phyloP scores from a whole-genome alignment of 1,284 basidiomycete genomes.

The Xanthoconium separans region DNA sequence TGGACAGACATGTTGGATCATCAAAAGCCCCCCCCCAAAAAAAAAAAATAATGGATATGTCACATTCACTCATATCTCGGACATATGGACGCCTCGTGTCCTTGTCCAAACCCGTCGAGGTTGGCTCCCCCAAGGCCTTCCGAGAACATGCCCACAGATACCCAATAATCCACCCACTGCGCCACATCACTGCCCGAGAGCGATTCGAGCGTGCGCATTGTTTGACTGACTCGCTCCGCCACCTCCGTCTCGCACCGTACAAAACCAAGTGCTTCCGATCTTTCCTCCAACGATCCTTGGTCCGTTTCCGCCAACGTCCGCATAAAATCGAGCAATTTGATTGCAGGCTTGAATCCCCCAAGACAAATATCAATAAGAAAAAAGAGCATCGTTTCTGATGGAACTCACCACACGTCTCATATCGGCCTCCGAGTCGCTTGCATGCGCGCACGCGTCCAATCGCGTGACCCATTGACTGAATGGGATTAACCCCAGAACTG shows the following conservation, averaged over 20 bases:
- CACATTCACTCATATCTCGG: neutral
- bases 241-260: too few relatives aligned
- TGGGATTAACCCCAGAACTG: too few relatives aligned
- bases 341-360: slow-evolving; percentile 11
- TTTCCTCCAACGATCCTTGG: neutral
- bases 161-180: too few relatives aligned
- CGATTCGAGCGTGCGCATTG: too few relatives aligned
- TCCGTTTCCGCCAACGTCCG: slow-evolving; percentile 8
- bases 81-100: slow-evolving; percentile 14
- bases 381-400: slow-evolving; percentile 8
- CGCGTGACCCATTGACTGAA: too few relatives aligned
- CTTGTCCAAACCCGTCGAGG: slow-evolving; percentile 3
- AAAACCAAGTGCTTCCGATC: neutral
- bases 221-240: too few relatives aligned
- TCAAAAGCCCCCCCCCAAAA: neutral
- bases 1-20: too few relatives aligned
- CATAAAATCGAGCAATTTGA: slow-evolving; percentile 20
- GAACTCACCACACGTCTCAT: slow-evolving; percentile 13
- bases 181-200: too few relatives aligned
- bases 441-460: neutral
- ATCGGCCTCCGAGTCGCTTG: slow-evolving; percentile 9
- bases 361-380: slow-evolving; percentile 2
- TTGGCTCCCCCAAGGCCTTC: neutral
- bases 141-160: neutral
- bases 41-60: neutral